These are phyloP conservation scores for Colletotrichum zoysiae DNA, from an alignment of 2,329 filamentous ascomycete genomes.

Conservation along the genomic window DNA sequence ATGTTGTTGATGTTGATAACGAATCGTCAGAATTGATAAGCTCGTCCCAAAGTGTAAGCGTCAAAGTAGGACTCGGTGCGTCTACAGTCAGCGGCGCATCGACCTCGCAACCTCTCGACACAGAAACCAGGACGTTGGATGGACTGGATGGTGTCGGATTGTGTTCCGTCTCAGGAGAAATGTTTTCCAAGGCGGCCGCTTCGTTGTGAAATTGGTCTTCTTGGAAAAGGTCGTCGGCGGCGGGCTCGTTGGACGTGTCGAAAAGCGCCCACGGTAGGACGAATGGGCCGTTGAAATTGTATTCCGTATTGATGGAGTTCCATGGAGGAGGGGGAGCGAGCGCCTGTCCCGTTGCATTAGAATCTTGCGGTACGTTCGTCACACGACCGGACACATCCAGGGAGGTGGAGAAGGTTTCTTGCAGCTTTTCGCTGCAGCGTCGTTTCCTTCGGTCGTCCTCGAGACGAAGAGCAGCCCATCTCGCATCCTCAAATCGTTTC, in stretches of 20 bases:
- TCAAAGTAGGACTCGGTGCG: background rate
- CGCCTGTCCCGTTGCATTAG: background rate
- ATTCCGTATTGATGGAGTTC: background rate
- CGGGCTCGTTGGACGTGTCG: background rate
- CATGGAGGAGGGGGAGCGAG: background rate
- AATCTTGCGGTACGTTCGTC: background rate
- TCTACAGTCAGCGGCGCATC: background rate
- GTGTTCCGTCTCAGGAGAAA: background rate
- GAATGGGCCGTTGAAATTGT: background rate
- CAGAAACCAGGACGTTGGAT: background rate
- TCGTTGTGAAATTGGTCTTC: background rate
- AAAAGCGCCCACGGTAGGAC: constrained; percentile 21
- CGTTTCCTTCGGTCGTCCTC: constrained; percentile 29
- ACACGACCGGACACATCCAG: background rate
- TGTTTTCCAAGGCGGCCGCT: too few relatives aligned
- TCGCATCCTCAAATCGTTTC: constrained; percentile 27
- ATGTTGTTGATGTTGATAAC: background rate
- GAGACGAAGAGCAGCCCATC: constrained; percentile 18
- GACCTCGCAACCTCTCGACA: background rate
- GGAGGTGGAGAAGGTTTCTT: background rate
- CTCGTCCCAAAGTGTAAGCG: constrained; percentile 19
- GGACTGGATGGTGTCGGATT: background rate
- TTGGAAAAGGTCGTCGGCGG: background rate
- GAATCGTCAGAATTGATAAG: constrained; percentile 16
- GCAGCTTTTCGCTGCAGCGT: background rate